A percentile compares a stretch with the other conserved stretches of the same genome.
Evolutionary conservation across 1,139 yeast species (phyloP).

Genomic region (Hemisphaericaspora xylanilytica): DNA sequence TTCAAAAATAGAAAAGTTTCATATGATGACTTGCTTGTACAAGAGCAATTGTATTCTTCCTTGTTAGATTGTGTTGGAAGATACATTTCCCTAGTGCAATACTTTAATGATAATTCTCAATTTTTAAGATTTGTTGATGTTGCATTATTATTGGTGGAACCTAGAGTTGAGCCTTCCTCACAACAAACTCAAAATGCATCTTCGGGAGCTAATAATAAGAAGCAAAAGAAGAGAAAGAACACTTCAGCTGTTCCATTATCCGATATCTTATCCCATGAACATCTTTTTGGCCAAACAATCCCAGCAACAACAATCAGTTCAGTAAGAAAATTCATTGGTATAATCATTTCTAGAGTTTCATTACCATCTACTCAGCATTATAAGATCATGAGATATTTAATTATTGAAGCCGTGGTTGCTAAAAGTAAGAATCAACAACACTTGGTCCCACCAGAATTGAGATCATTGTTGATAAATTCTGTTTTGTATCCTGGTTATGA

Average conservation of each 20-base stretch:
- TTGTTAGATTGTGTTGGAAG: slow-evolving; percentile 29
- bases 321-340: slow-evolving; percentile 49
- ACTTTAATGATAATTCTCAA: slow-evolving; percentile 37
- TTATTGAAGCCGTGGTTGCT: slow-evolving; percentile 45
- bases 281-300: slow-evolving; percentile 48
- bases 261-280: slow-evolving; percentile 69
- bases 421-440: slow-evolving; percentile 25
- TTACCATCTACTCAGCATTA: slow-evolving; percentile 65
- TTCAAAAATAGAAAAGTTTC: slow-evolving; percentile 41
- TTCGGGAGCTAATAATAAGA: slow-evolving; percentile 14
- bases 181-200: slow-evolving; percentile 1
- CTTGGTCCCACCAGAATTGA: slow-evolving; percentile 30
- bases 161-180: slow-evolving; percentile 22
- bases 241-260: slow-evolving; percentile 52
- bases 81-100: slow-evolving; percentile 30
- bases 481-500: slow-evolving; percentile 65
- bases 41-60: slow-evolving; percentile 31
- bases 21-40: slow-evolving; percentile 25
- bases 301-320: slow-evolving; percentile 33
- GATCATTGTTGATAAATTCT: slow-evolving; percentile 46
- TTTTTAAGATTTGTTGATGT: slow-evolving; percentile 46
- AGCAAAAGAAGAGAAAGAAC: slow-evolving; percentile 43
- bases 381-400: slow-evolving; percentile 55
- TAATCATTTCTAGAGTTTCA: slow-evolving; percentile 47
- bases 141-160: slow-evolving; percentile 44